Evolutionary conservation across 2,329 filamentous ascomycete genomes (phyloP), one percentile per base, ranked within the genome.

Genomic region (Alternaria gaisen): DNA sequence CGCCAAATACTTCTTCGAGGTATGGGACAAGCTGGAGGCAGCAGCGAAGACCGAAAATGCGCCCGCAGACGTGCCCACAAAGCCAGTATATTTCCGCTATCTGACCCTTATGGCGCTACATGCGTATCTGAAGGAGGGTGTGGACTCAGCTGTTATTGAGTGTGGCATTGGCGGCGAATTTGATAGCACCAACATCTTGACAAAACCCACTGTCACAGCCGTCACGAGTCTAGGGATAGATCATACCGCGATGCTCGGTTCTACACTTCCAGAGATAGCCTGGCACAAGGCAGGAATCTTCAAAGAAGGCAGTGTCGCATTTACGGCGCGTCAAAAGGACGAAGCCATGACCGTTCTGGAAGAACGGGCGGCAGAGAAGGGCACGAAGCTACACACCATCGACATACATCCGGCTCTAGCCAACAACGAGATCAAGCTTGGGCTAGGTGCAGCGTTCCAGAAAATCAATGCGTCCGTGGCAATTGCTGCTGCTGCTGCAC

Each of bases 211-310:
- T 7, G 90, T 89, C 1, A 86, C 88, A 1, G 91, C 90, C 0
- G 88, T 97, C 38, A 90, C 93, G 20, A 93, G 90, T 71, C 78
- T 97, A 43, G 93, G 92, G 4, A 90, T 97, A 61, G 94, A 97
- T 71, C 94, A 97, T 77, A 88, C 90, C 1, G 88, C 86, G 5
- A 88, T 97, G 84, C 83, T 97, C 36, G 94, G 94, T 11, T 84
- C 86, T 38, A 94, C 92, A 0, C 86, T 94, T 52, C 89, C 91
- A 58, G 83, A 92, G 72, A 97, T 97, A 66, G 89, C 93, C 3
- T 97, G 93, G 94, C 92, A 97, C 76, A 97, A 97, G 78, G 90
- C 90, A 7, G 94, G 94, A 1, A 91, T 97, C 44, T 90, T 96
- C 76, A 97, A 96, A 77, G 53, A 79, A 1, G 87, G 86, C 0